Evolutionary conservation across 306 rosid species (phyloP).

Genomic region (Begonia peltatifolia): DNA sequence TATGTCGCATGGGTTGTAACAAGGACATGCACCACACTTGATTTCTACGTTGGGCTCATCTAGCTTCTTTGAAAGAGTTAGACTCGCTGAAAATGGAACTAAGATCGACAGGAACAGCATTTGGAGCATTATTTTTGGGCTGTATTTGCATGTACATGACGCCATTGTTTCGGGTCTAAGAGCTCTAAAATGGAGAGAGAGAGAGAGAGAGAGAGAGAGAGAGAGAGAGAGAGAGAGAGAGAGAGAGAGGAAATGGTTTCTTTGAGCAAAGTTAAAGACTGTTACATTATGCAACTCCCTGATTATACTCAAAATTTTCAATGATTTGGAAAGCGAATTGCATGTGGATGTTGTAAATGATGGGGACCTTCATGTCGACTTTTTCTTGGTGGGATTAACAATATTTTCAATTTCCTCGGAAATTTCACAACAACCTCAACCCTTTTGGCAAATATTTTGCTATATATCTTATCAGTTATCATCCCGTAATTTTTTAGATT

Average conservation of each 20-base stretch:
- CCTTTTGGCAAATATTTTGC: too few relatives aligned
- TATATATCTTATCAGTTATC: too few relatives aligned
- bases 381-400: not conserved
- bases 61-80: conserved; percentile 14
- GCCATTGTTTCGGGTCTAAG: conserved; percentile 12
- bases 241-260: conserved; percentile 5
- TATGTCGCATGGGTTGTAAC: conserved; percentile 38
- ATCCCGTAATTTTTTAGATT: too few relatives aligned
- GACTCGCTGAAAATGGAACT: conserved; percentile 6
- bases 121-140: conserved; percentile 5
- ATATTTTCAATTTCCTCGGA: too few relatives aligned
- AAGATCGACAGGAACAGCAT: conserved; percentile 6
- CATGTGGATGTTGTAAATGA: conserved; percentile 57
- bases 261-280: not conserved
- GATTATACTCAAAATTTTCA: not conserved
- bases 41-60: conserved; percentile 26
- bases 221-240: conserved; percentile 10
- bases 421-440: too few relatives aligned
- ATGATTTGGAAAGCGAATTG: conserved; percentile 27
- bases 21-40: conserved; percentile 80
- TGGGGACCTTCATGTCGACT: conserved; percentile 29
- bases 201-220: conserved; percentile 12
- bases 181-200: conserved; percentile 3
- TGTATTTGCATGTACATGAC: conserved; percentile 14
- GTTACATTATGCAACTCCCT: too few relatives aligned